These are phyloP conservation scores for Cystobasidium sp. DNA, from an alignment of 1,284 basidiomycete species.

Conservation along the genomic window DNA sequence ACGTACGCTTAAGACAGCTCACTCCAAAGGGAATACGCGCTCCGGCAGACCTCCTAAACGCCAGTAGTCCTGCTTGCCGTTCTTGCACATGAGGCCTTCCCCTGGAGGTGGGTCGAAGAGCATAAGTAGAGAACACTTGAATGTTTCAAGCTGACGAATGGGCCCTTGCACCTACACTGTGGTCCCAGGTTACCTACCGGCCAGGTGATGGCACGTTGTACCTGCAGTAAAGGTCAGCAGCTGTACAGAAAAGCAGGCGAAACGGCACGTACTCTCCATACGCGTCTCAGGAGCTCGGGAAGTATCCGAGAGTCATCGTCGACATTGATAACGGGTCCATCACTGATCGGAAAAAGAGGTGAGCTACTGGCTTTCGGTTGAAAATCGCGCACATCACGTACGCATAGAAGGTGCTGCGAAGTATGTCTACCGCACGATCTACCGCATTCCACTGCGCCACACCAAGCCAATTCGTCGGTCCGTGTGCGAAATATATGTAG, in stretches of 20 bases:
- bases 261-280: conserved; percentile 21
- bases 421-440: conserved; percentile 10
- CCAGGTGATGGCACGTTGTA: conserved; percentile 24
- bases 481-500: conserved; percentile 37
- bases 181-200: conserved; percentile 22
- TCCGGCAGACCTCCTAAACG: conserved; percentile 24
- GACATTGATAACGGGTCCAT: conserved; percentile 36
- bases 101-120: not conserved
- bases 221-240: not conserved
- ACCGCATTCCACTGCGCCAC: conserved; percentile 33
- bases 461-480: conserved; percentile 25
- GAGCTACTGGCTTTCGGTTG: not conserved
- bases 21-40: conserved; percentile 27
- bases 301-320: conserved; percentile 32
- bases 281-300: conserved; percentile 26
- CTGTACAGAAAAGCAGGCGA: not conserved
- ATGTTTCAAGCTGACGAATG: not conserved
- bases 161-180: not conserved
- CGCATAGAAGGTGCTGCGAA: conserved; percentile 29
- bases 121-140: not conserved
- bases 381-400: not conserved
- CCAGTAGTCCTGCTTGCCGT: conserved; percentile 22
- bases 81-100: conserved; percentile 30
- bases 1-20: not conserved
- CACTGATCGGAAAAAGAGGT: not conserved